These are phyloP conservation scores for Hyphopichia fennica DNA, from an alignment of 1,139 yeast genomes.

Conservation along the genomic window DNA sequence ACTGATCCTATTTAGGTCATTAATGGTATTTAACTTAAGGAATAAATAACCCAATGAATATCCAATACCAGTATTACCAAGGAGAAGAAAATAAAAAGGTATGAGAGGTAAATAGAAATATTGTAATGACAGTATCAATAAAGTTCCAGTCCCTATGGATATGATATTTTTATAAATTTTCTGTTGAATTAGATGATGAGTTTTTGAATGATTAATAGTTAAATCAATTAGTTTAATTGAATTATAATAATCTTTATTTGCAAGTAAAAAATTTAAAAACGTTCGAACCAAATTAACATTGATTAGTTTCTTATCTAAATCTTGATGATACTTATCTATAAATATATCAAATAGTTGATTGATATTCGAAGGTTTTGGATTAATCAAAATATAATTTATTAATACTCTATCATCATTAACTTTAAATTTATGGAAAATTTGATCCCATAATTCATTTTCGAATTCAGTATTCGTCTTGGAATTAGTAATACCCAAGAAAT, in stretches of 20 bases:
- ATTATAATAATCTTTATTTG: conserved; percentile 33
- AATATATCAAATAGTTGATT: conserved; percentile 15
- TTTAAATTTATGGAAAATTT: conserved; percentile 10
- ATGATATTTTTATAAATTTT: not conserved
- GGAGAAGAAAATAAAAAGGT: not conserved
- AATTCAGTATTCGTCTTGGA: conserved; percentile 13
- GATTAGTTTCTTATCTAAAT: not conserved
- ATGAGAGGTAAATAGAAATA: conserved; percentile 1
- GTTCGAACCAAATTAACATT: not conserved
- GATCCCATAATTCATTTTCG: conserved; percentile 18
- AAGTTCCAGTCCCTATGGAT: not conserved
- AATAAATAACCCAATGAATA: conserved; percentile 6
- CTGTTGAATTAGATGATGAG: conserved; percentile 4
- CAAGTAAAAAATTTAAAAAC: conserved; percentile 18
- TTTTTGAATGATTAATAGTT: conserved; percentile 16
- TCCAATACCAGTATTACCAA: not conserved
- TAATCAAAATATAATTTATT: conserved; percentile 18
- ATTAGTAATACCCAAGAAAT: conserved; percentile 12
- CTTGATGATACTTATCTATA: conserved; percentile 9
- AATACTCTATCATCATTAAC: conserved; percentile 11
- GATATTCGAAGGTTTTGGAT: conserved; percentile 21
- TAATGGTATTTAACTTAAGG: conserved; percentile 14
- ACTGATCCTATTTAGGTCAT: conserved; percentile 26
- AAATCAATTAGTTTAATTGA: conserved; percentile 32
- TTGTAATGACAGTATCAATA: conserved; percentile 3